Base-by-base conservation (phyloP, 768 basidiomycete species). In the Tylopilus intermedius region DNA sequence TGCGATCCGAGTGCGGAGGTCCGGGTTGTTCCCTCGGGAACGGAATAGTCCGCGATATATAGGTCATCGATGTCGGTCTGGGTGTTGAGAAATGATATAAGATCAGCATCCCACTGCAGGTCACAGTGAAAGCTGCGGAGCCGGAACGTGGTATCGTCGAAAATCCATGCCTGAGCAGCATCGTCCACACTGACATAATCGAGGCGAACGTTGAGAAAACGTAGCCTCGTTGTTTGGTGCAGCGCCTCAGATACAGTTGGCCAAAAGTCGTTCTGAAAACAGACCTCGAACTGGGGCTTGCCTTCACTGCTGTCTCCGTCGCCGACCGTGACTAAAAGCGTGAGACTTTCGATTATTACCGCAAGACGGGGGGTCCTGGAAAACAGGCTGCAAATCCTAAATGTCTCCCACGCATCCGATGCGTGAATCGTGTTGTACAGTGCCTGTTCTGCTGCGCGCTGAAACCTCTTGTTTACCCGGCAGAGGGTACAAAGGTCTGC, bases 81-180 rank as follows among this genome's bases (percentile, higher is more conserved):
- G n/a, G 44, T 48, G 41, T 55, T 71, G 49, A 60, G 54, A 49
- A 62, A 67, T 32, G 71, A 62, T 40, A 79, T 70, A 30, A 87
- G 79, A 54, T 76, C 61, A 14, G 56, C 53, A 59, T 85, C 82
- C 85, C 85, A 87, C 54, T 77, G 74, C 40, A 87, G 72, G 62
- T 86, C 85, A 61, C 82, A 84, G 57, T 81, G 79, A 54, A 87
- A 83, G 15, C 71, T 74, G 32, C 69, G 75, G n/a, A 87, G 79
- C 30, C 69, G 78, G 58, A 86, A 86, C 0, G 68, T 64, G 53
- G 74, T 76, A 2, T 64, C 67, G 4, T 67, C 47, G 8, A 75
- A 65, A 41, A 75, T 67, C 74, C 74, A 75, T 1, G 74, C 67
- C 11, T 64, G 61, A 21, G 65, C 62, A 24, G 56, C 32, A 15